phyloP scores from a whole-genome alignment of 495 filamentous ascomycete genomes.

The Penicillium taxi region DNA sequence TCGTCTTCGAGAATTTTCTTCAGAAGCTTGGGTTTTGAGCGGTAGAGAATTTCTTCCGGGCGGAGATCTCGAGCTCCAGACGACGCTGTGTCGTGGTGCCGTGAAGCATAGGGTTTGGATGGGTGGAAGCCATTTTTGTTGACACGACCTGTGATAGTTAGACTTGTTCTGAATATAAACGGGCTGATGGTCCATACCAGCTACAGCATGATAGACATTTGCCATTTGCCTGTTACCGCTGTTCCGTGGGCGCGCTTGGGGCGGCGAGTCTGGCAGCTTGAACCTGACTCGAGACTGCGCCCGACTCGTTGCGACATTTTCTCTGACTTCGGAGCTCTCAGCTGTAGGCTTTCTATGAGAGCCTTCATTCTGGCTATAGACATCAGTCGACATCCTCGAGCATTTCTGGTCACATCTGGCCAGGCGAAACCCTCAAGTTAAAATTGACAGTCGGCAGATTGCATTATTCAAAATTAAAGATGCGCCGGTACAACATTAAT shows the following conservation, averaged over 20 bases:
- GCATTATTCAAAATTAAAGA: slow-evolving; percentile 3
- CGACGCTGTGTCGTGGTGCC: slow-evolving; percentile 45
- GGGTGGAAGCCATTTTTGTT: slow-evolving; percentile 36
- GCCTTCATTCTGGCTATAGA: too few relatives aligned
- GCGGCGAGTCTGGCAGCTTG: not conserved
- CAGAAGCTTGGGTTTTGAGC: slow-evolving; percentile 47
- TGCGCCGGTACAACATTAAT: slow-evolving; percentile 21
- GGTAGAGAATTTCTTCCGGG: slow-evolving; percentile 72
- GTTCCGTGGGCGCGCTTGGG: not conserved
- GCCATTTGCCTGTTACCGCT: slow-evolving; percentile 25
- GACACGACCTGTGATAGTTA: slow-evolving; percentile 41
- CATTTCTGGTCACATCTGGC: too few relatives aligned
- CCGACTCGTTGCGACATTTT: not conserved
- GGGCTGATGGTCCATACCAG: slow-evolving; percentile 42
- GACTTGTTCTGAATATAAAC: slow-evolving; percentile 1
- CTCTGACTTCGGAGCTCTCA: not conserved
- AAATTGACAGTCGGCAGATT: not conserved
- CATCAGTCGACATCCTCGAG: not conserved
- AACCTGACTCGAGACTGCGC: slow-evolving; percentile 2
- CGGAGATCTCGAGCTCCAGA: slow-evolving; percentile 45
- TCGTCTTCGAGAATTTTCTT: slow-evolving; percentile 60
- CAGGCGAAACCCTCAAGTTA: too few relatives aligned
- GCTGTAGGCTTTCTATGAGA: not conserved
- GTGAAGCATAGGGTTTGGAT: slow-evolving; percentile 27
- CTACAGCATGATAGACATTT: slow-evolving; percentile 73